Evolutionary conservation across 768 basidiomycete species (phyloP), one percentile per base, ranked within the genome.

Genomic region (Lactifluus pinguis): DNA sequence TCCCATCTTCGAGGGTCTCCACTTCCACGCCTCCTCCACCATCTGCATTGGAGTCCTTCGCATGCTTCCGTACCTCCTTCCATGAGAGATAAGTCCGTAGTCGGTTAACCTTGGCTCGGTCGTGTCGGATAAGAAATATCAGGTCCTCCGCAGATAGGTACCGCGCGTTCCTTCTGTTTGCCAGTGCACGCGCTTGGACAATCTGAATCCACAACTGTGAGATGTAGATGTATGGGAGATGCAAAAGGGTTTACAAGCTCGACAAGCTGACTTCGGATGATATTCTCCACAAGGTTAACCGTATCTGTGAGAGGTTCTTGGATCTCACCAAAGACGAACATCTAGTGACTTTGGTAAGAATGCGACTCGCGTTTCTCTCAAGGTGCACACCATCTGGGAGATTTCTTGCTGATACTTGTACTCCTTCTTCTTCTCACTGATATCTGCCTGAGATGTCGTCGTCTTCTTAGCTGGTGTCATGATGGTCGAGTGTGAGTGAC

Each of bases 281-380:
- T 92, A 69, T 98, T 94, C 72, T 98, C 94, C n/a, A 98, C 90
- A 36, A 94, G 81, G 68, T 90, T 90, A 14, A 94, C 89, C 0
- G 95, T 93, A 57, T 92, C 92, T 14, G 80, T 78, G 57, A 85
- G 82, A 2, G 94, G 92, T 60, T 95, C 92, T 70, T 93, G 89
- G 3, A 95, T 89, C 74, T 95, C 93, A 9, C 93, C 93, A 72
- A 97, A 95, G 48, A 97, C 95, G 69, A 95, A 97, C 92, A 97
- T 93, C 92, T 93, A 38, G 55, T 47, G 54, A 25, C 9, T 48
- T 54, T 34, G 44, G 14, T 29, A 34, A 50, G 41, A 55, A 42
- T 58, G 21, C 15, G 44, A 14, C n/a, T n/a, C 13, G 34, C n/a
- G 4, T 21, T 54, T 36, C 41, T 15, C 19, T 39, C 14, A 42